These are phyloP conservation scores for Syzygium aqueum DNA, from an alignment of 345 rosid genomes.

Conservation along the genomic window DNA sequence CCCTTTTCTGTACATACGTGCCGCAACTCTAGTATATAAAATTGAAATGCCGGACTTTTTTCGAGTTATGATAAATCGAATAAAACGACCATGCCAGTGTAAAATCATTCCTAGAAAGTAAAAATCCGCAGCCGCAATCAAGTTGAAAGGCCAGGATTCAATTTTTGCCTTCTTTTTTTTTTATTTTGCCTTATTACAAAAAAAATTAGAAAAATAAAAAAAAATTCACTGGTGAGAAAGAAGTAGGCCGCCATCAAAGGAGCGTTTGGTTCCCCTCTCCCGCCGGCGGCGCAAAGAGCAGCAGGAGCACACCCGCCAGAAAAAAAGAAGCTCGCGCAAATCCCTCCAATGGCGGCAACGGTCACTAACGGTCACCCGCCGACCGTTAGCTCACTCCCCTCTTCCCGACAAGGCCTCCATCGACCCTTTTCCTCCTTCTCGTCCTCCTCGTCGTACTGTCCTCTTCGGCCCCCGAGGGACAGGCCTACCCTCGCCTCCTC, in stretches of 20 bases:
- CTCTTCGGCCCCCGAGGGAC: not conserved
- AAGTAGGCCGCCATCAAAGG: not conserved
- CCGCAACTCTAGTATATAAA: not conserved
- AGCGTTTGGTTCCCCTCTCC: not conserved
- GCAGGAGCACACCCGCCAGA: not conserved
- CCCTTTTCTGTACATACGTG: not conserved
- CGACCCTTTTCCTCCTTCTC: not conserved
- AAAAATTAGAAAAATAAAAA: not conserved
- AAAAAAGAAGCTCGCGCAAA: not conserved
- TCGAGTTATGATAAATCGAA: not conserved
- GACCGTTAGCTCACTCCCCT: not conserved
- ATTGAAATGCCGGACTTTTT: rapidly evolving
- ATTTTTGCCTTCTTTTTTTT: not conserved
- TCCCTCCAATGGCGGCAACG: not conserved
- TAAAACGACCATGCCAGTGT: rapidly evolving
- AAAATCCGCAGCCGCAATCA: not conserved
- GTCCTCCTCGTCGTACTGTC: not conserved
- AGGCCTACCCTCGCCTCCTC: not conserved
- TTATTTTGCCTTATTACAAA: not conserved
- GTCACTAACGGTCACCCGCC: not conserved
- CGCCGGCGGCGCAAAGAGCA: not conserved
- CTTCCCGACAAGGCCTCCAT: not conserved
- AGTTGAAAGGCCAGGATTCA: not conserved
- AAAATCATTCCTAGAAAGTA: not conserved
- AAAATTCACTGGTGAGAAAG: not conserved